These are phyloP conservation scores for Botrytis pseudocinerea DNA, from an alignment of 2,329 filamentous ascomycete species.

Conservation along the genomic window DNA sequence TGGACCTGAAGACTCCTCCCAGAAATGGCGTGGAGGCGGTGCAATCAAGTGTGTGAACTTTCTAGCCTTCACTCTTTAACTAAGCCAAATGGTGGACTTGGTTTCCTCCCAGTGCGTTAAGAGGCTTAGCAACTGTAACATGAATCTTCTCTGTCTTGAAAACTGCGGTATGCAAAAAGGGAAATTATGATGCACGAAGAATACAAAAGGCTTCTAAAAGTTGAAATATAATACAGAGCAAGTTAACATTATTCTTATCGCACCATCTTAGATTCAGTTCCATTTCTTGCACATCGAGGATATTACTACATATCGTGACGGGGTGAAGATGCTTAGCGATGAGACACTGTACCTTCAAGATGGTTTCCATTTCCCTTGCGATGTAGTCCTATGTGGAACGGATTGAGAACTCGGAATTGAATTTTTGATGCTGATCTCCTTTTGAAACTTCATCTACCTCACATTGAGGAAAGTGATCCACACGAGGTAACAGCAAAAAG, in stretches of 20 bases:
- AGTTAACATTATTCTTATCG: not conserved
- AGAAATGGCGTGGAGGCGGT: constrained; percentile 18
- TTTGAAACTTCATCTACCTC: constrained; percentile 34
- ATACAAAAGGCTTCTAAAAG: constrained; percentile 19
- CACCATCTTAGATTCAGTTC: not conserved
- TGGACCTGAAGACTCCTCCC: constrained; percentile 4
- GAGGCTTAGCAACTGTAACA: not conserved
- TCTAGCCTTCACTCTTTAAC: constrained; percentile 16
- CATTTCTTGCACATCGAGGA: not conserved
- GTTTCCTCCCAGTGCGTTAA: constrained; percentile 2
- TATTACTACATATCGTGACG: constrained; percentile 2
- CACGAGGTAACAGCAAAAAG: constrained; percentile 31
- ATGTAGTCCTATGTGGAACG: constrained; percentile 37
- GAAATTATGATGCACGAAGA: not conserved
- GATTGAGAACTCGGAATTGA: constrained; percentile 34
- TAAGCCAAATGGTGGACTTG: constrained; percentile 13
- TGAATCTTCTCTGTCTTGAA: constrained; percentile 2
- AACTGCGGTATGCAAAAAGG: not conserved
- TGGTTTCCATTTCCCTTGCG: constrained; percentile 31
- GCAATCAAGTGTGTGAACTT: not conserved
- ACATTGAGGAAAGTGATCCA: constrained; percentile 28
- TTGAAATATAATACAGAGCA: not conserved
- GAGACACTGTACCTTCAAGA: constrained; percentile 28
- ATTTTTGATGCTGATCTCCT: constrained; percentile 32
- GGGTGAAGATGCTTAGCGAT: constrained; percentile 29